Evolutionary conservation across 208 protist species (phyloP).

Genomic region (Porcisia hertigi): DNA sequence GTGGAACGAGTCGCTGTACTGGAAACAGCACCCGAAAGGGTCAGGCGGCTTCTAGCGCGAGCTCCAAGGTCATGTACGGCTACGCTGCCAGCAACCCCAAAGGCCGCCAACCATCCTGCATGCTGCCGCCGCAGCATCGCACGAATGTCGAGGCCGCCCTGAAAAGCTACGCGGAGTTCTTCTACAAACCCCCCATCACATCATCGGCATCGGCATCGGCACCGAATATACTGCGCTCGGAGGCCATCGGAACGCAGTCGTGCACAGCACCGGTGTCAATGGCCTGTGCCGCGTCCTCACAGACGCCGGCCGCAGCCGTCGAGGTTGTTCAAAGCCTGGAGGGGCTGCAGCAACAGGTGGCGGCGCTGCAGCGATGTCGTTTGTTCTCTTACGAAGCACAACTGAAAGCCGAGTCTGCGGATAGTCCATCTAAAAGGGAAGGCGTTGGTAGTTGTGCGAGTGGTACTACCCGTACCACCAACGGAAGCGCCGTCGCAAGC

Average conservation of each 20-base stretch:
- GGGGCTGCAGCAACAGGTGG: slow-evolving; percentile 17
- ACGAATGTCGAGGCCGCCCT: slow-evolving; percentile 10
- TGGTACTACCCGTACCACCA: background rate
- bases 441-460: background rate
- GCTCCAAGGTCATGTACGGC: background rate
- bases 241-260: background rate
- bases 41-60: background rate
- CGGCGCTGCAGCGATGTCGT: slow-evolving; percentile 13
- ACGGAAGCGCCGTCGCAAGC: background rate
- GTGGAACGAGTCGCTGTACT: background rate
- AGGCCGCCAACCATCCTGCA: background rate
- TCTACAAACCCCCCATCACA: slow-evolving; percentile 11
- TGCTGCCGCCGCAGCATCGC: slow-evolving; percentile 7
- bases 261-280: background rate
- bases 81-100: background rate
- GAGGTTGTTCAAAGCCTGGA: slow-evolving; percentile 15
- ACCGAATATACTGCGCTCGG: background rate
- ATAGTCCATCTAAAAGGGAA: background rate
- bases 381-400: slow-evolving; percentile 25
- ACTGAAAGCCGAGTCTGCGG: background rate
- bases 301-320: background rate
- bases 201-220: background rate
- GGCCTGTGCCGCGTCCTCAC: background rate
- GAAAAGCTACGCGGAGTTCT: slow-evolving; percentile 21
- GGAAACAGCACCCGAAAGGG: slow-evolving; percentile 6